These are phyloP conservation scores for Jimgerdemannia flammicorona DNA, from an alignment of 192 early-diverging fungal species.

Conservation along the genomic window DNA sequence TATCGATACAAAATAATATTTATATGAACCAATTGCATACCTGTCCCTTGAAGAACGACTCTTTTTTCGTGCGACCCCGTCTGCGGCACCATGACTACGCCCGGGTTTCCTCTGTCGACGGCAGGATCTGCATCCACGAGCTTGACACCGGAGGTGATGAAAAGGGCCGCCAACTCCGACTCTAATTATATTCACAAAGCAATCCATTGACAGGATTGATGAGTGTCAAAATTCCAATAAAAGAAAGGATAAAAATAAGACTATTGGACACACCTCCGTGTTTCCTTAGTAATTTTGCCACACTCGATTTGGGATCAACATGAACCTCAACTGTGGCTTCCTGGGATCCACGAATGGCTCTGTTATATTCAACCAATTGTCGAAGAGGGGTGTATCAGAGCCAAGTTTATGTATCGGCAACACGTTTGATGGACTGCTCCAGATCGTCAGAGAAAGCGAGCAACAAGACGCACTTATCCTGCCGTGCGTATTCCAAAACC, in stretches of 20 bases:
- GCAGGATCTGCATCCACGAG: conserved; percentile 6
- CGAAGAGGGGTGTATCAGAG: too few relatives aligned
- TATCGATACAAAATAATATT: neutral
- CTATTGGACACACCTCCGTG: neutral
- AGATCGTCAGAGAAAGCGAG: neutral
- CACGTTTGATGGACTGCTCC: neutral
- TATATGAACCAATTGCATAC: neutral
- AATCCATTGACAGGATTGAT: too few relatives aligned
- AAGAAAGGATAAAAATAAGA: too few relatives aligned
- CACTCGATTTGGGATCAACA: neutral
- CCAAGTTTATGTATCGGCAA: neutral
- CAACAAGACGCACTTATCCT: conserved; percentile 38
- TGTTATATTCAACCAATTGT: neutral
- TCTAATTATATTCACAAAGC: conserved; percentile 5
- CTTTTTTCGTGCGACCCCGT: neutral
- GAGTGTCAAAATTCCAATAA: neutral
- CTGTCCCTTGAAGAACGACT: neutral
- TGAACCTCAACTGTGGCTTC: conserved; percentile 45
- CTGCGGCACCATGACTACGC: neutral
- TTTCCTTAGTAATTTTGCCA: conserved; percentile 13
- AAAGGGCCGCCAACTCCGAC: conserved; percentile 40
- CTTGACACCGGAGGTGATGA: conserved; percentile 43
- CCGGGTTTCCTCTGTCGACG: neutral
- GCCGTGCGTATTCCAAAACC: conserved; percentile 44
- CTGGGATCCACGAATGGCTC: conserved; percentile 43